phyloP scores from a whole-genome alignment of 805 yeast species.

The Hanseniaspora occidentalis region DNA sequence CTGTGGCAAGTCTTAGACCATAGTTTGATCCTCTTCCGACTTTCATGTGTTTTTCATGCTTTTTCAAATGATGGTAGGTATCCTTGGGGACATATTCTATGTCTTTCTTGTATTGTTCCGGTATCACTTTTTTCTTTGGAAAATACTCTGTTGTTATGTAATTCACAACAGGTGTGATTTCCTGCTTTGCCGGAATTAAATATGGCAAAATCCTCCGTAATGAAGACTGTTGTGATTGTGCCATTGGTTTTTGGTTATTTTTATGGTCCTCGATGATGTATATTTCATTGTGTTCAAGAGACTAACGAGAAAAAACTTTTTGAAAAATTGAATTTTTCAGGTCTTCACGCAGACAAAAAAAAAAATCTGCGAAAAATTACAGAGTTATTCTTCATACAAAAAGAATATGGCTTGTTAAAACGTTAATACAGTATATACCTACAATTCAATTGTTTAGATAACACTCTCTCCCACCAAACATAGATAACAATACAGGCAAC shows the following conservation, averaged over 20 bases:
- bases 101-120: not conserved
- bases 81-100: not conserved
- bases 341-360: not conserved
- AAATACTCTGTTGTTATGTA: not conserved
- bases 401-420: no score
- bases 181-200: not conserved
- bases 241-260: not conserved
- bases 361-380: not conserved
- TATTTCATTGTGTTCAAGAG: no score
- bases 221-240: not conserved
- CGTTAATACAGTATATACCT: no score
- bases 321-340: no score
- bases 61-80: not conserved
- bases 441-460: constrained; percentile 4
- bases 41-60: not conserved
- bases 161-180: not conserved
- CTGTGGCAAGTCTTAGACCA: not conserved
- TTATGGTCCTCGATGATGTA: not conserved
- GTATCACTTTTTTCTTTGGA: not conserved
- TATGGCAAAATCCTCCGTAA: constrained; percentile 6
- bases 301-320: no score
- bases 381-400: no score
- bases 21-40: not conserved
- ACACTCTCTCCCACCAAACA: constrained; percentile 38
- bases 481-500: constrained; percentile 61